Evolutionary conservation across 345 rosid species (phyloP).

Genomic region (thale cress (Arabidopsis thaliana)): TAIR10.1 NC_003071.7:2172501-2173000

Average conservation of each 20-base stretch:
- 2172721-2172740: slow-evolving; percentile 27
- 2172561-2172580: slow-evolving; percentile 39
- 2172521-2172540: neutral
- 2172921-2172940: neutral
- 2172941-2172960: neutral
- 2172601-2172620: slow-evolving; percentile 52
- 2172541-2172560: neutral
- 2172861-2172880: slow-evolving; percentile 72
- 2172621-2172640: slow-evolving; percentile 65
- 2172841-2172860: slow-evolving; percentile 77
- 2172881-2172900: slow-evolving; percentile 46
- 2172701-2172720: slow-evolving; percentile 86
- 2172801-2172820: slow-evolving; percentile 62
- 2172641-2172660: slow-evolving; percentile 85
- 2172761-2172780: neutral
- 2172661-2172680: slow-evolving; percentile 75
- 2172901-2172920: neutral
- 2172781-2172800: slow-evolving; percentile 9
- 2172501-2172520: neutral
- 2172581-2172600: slow-evolving; percentile 39
- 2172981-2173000: neutral
- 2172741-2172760: slow-evolving; percentile 12
- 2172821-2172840: slow-evolving; percentile 76
- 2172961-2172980: neutral
- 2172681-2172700: slow-evolving; percentile 81